Conservation (phyloP, 805 yeast species). For the Lipomyces yamadae region DNA sequence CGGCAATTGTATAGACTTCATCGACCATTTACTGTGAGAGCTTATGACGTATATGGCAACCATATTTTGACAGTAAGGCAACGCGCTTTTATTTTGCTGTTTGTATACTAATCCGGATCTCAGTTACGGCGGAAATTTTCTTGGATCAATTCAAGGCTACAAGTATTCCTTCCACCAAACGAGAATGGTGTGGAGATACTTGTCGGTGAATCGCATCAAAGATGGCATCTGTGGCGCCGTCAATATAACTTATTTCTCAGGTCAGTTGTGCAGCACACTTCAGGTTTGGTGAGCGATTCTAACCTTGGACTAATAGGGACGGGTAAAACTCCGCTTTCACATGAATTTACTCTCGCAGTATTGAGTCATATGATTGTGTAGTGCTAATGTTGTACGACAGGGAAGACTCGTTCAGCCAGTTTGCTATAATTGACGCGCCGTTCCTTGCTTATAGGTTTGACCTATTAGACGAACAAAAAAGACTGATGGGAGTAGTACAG, state of each 20-base stretch:
- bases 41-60: slow-evolving; percentile 45
- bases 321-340: neutral
- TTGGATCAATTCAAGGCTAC: slow-evolving; percentile 85
- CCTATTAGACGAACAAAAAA: slow-evolving; percentile 61
- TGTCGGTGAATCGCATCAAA: slow-evolving; percentile 86
- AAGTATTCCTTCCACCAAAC: slow-evolving; percentile 61
- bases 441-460: slow-evolving; percentile 87
- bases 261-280: slow-evolving; percentile 32
- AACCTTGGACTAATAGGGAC: neutral
- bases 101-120: neutral
- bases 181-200: slow-evolving; percentile 52
- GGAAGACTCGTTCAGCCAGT: slow-evolving; percentile 60
- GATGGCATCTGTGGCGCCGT: slow-evolving; percentile 95
- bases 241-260: slow-evolving; percentile 73
- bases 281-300: neutral
- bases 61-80: slow-evolving; percentile 45
- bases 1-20: slow-evolving; percentile 84
- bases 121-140: slow-evolving; percentile 79
- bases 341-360: neutral
- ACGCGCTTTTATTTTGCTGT: neutral
- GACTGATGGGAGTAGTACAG: slow-evolving; percentile 75
- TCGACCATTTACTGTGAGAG: slow-evolving; percentile 63
- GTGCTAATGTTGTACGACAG: neutral
- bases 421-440: slow-evolving; percentile 86
- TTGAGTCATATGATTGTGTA: neutral